A percentile compares a stretch with the other conserved stretches of the same genome.
These are phyloP conservation scores for Vigna hirtella DNA, from an alignment of 306 rosid genomes.

Conservation along the genomic window DNA sequence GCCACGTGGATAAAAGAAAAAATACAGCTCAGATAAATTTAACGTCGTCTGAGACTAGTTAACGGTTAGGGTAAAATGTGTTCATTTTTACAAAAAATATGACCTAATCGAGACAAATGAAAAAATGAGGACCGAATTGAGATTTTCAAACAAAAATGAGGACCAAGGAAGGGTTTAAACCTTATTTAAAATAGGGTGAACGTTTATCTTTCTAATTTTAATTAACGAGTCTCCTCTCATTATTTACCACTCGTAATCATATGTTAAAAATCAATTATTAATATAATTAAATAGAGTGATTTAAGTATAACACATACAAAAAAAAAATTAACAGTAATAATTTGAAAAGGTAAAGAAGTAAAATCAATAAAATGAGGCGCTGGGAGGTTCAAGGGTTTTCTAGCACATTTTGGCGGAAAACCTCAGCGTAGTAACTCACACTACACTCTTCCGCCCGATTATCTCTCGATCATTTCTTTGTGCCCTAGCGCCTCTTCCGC, in stretches of 20 bases:
- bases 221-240: neutral
- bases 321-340: neutral
- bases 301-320: neutral
- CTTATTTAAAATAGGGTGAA: neutral
- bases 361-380: neutral
- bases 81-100: too few species aligned
- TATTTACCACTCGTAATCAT: neutral
- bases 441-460: constrained; percentile 4
- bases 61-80: too few species aligned
- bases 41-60: too few species aligned
- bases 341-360: neutral
- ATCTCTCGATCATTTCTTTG: constrained; percentile 20
- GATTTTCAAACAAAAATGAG: too few species aligned
- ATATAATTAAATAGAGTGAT: neutral
- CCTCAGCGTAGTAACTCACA: constrained; percentile 3
- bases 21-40: too few species aligned
- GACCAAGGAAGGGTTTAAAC: too few species aligned
- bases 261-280: neutral
- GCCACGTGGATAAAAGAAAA: too few species aligned
- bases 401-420: constrained; percentile 49
- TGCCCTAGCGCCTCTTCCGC: constrained; percentile 43
- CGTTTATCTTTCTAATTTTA: neutral
- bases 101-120: accelerated
- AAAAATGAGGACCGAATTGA: too few species aligned
- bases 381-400: constrained; percentile 45